These are phyloP conservation scores for Isabelozyma gotoi DNA, from an alignment of 805 yeast species.

Conservation along the genomic window DNA sequence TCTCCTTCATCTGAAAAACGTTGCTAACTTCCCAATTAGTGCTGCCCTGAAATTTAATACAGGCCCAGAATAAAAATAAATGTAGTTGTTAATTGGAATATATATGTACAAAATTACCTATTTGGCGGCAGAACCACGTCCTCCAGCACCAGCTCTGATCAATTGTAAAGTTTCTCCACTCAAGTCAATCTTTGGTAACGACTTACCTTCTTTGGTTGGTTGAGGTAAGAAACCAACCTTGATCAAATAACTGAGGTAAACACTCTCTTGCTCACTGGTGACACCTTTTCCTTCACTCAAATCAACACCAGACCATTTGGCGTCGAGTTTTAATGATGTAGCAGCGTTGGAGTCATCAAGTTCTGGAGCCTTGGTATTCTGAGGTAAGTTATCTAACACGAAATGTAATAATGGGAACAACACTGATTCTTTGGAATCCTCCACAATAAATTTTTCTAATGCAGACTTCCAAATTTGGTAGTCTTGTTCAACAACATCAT, in stretches of 20 bases:
- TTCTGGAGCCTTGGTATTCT: constrained; percentile 92
- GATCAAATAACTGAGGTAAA: constrained; percentile 77
- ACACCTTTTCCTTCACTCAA: constrained; percentile 73
- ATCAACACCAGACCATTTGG: constrained; percentile 64
- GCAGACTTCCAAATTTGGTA: constrained; percentile 78
- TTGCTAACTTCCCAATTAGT: too few species aligned
- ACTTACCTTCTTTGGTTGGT: constrained; percentile 47
- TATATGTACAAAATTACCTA: too few species aligned
- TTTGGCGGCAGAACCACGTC: constrained; percentile 66
- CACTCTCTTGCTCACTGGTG: constrained; percentile 61
- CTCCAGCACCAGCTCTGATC: constrained; percentile 68
- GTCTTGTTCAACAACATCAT: constrained; percentile 56
- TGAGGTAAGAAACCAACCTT: constrained; percentile 76
- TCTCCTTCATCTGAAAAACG: too few species aligned
- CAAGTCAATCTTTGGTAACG: constrained; percentile 59
- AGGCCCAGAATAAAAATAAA: too few species aligned
- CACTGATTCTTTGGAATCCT: constrained; percentile 75
- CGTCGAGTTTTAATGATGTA: constrained; percentile 63
- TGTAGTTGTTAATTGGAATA: too few species aligned
- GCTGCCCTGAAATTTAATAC: too few species aligned
- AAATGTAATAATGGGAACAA: constrained; percentile 91
- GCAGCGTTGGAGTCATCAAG: constrained; percentile 84
- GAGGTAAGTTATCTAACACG: constrained; percentile 89
- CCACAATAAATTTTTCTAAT: constrained; percentile 76
- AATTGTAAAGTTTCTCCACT: constrained; percentile 54